Percentiles rank a stretch among this genome's conserved stretches.
phyloP scores from a whole-genome alignment of 257 asterid genomes.

The Solanum dulcamara region DNA sequence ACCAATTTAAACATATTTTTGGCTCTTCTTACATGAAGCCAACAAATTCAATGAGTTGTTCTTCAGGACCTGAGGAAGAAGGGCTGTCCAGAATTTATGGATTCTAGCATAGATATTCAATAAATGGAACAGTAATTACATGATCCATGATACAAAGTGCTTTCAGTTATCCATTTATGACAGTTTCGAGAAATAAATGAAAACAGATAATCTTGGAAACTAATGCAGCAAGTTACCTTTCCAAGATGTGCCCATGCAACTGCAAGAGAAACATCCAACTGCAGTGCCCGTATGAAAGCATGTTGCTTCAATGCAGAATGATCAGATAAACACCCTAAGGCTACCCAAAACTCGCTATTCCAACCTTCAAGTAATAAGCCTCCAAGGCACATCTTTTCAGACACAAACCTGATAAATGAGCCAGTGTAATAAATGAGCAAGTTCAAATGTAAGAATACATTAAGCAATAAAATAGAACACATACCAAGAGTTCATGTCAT shows the following conservation, averaged over 20 bases:
- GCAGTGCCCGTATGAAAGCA: slow-evolving; percentile 84
- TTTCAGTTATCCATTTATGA: neutral
- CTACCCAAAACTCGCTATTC: slow-evolving; percentile 87
- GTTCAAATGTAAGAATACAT: slow-evolving; percentile 4
- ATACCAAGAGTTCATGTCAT: slow-evolving; percentile 43
- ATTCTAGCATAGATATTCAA: neutral
- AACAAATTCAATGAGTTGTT: neutral
- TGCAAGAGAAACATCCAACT: slow-evolving; percentile 80
- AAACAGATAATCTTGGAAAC: neutral
- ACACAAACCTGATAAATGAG: slow-evolving; percentile 49
- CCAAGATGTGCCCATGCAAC: slow-evolving; percentile 97
- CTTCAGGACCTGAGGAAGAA: neutral
- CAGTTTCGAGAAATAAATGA: neutral
- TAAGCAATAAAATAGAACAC: slow-evolving; percentile 1
- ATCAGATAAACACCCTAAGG: slow-evolving; percentile 76
- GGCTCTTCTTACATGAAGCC: neutral
- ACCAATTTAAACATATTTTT: neutral
- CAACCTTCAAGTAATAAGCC: slow-evolving; percentile 75
- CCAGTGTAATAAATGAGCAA: slow-evolving; percentile 17
- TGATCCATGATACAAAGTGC: neutral
- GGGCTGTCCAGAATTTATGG: neutral
- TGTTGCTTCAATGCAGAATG: slow-evolving; percentile 65
- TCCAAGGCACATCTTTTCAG: slow-evolving; percentile 96
- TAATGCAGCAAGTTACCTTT: slow-evolving; percentile 42
- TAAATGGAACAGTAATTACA: neutral